phyloP scores from a whole-genome alignment of 805 yeast genomes.

The Priceomyces fermenticarens region DNA sequence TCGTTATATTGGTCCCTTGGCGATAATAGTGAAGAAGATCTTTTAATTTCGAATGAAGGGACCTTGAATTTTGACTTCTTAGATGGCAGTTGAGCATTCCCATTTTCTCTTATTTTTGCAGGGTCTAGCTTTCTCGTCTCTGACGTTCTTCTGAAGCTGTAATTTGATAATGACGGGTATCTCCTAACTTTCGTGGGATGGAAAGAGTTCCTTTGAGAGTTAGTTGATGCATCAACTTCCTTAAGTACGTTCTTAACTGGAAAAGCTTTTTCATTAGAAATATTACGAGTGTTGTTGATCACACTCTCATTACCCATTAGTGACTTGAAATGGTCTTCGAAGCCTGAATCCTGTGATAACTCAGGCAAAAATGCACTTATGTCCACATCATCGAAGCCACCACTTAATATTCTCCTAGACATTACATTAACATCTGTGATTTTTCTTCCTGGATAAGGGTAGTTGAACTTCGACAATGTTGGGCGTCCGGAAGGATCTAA shows the following conservation, averaged over 20 bases:
- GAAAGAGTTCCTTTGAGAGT: constrained; percentile 8
- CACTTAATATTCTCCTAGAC: constrained; percentile 41
- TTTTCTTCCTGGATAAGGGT: constrained; percentile 19
- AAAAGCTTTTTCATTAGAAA: constrained; percentile 14
- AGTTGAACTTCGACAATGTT: neutral
- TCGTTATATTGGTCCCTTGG: constrained; percentile 40
- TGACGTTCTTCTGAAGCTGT: neutral
- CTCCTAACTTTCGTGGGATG: neutral
- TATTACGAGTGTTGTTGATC: constrained; percentile 5
- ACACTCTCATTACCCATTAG: constrained; percentile 20
- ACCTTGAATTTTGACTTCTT: constrained; percentile 31
- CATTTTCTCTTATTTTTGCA: neutral
- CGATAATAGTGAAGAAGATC: constrained; percentile 30
- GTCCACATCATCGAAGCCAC: constrained; percentile 40
- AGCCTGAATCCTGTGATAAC: constrained; percentile 46
- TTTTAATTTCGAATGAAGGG: constrained; percentile 41
- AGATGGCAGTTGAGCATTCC: neutral
- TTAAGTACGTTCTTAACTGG: constrained; percentile 25
- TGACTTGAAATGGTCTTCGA: constrained; percentile 41
- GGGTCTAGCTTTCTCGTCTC: constrained; percentile 3
- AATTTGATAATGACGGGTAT: neutral
- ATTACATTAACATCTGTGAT: constrained; percentile 42
- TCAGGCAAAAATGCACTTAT: constrained; percentile 45
- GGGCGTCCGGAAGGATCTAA: neutral
- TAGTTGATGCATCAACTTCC: constrained; percentile 8